Conservation (phyloP, 768 basidiomycete species). For the Pulveroboletus sp. region DNA sequence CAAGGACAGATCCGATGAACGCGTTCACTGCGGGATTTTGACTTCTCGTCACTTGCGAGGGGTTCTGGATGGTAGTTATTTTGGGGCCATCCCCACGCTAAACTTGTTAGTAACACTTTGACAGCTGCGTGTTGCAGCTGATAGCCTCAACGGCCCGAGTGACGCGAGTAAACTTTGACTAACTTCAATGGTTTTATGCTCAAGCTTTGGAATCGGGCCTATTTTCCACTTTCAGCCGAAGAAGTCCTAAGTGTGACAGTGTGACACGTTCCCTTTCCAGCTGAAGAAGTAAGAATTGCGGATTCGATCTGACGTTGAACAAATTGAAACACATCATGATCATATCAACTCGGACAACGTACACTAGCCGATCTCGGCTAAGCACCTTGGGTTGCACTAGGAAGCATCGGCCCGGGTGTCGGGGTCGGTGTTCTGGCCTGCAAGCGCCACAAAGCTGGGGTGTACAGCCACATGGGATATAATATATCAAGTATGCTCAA, state of each 20-base stretch:
- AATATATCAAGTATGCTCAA: too few species aligned
- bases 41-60: not conserved
- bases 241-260: not conserved
- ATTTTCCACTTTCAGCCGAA: slow-evolving; percentile 11
- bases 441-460: slow-evolving; percentile 11
- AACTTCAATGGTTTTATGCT: slow-evolving; percentile 4
- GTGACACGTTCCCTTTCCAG: slow-evolving; percentile 2
- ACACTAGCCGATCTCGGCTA: too few species aligned
- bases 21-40: not conserved
- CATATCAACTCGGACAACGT: too few species aligned
- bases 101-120: not conserved
- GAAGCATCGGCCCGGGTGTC: too few species aligned
- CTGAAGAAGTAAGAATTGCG: slow-evolving; percentile 13
- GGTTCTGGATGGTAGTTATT: not conserved
- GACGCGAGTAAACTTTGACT: not conserved
- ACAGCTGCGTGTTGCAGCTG: not conserved
- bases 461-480: slow-evolving; percentile 6
- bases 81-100: not conserved
- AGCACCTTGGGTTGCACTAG: too few species aligned
- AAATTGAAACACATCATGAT: not conserved
- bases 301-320: slow-evolving; percentile 3
- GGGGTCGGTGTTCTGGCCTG: too few species aligned
- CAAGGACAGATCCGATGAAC: not conserved
- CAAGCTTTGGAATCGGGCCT: not conserved
- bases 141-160: not conserved